Evolutionary conservation across 164 flowering plant species (phyloP).

Genomic region (Dillenia suffruticosa): DNA sequence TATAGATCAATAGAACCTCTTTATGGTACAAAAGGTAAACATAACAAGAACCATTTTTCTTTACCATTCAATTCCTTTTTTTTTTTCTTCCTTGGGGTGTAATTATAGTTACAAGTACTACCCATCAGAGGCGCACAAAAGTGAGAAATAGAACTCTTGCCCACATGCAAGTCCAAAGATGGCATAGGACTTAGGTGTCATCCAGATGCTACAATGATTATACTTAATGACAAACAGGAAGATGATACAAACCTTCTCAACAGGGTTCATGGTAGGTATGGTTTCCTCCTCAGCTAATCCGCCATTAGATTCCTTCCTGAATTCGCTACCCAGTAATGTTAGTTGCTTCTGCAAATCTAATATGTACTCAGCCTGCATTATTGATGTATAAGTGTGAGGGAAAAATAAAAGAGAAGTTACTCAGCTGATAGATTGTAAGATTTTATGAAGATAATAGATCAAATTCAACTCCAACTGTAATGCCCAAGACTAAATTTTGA

Average conservation of each 20-base stretch:
- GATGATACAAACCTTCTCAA: slow-evolving; percentile 61
- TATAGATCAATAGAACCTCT: too few species aligned
- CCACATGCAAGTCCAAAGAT: background rate
- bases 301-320: slow-evolving; percentile 50
- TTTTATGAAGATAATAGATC: too few species aligned
- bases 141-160: too few species aligned
- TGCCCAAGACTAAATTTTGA: too few species aligned
- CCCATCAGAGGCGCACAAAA: background rate
- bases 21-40: too few species aligned
- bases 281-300: slow-evolving; percentile 38
- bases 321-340: slow-evolving; percentile 57
- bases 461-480: too few species aligned
- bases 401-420: too few species aligned
- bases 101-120: background rate
- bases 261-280: slow-evolving; percentile 48
- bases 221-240: background rate
- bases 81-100: too few species aligned
- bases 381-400: background rate
- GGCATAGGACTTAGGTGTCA: background rate
- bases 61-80: too few species aligned
- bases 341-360: slow-evolving; percentile 95
- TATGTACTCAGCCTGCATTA: slow-evolving; percentile 76
- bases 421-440: too few species aligned
- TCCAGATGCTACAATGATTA: background rate
- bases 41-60: too few species aligned